phyloP scores from a whole-genome alignment of 371 early-diverging fungal species.

The Actinomortierella ambigua region DNA sequence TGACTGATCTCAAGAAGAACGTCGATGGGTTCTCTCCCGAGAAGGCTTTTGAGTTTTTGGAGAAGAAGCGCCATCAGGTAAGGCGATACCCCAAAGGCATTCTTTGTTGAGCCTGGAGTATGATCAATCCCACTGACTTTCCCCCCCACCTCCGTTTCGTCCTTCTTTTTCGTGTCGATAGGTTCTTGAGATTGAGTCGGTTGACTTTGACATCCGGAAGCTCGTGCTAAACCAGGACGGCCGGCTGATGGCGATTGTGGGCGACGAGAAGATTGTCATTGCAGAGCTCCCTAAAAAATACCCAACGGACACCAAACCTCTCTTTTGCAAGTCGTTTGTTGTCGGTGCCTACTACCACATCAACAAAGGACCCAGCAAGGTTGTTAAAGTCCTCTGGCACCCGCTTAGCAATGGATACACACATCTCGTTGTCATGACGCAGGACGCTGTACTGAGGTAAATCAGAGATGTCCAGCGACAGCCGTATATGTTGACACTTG shows the following conservation, averaged over 20 bases:
- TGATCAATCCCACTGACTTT: not conserved
- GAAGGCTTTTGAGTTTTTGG: conserved; percentile 24
- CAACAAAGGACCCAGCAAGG: conserved; percentile 40
- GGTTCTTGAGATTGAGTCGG: conserved; percentile 21
- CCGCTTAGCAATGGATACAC: conserved; percentile 45
- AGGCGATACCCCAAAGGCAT: too few relatives aligned
- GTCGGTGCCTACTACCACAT: conserved; percentile 43
- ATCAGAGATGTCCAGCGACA: too few relatives aligned
- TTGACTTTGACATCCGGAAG: conserved; percentile 42
- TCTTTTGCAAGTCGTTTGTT: conserved; percentile 33
- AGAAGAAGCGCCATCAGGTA: conserved; percentile 42
- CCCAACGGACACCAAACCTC: conserved; percentile 21
- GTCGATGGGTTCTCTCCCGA: conserved; percentile 26
- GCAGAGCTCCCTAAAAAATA: conserved; percentile 21
- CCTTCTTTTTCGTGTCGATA: not conserved
- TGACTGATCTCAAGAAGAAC: conserved; percentile 34
- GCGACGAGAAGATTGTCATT: conserved; percentile 43
- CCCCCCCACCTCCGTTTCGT: not conserved
- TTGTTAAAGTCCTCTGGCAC: conserved; percentile 44
- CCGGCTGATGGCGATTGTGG: conserved; percentile 38
- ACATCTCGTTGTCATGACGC: conserved; percentile 38
- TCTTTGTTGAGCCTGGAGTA: too few relatives aligned
- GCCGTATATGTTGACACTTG: not conserved
- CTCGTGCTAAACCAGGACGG: conserved; percentile 41
- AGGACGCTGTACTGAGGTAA: conserved; percentile 32